Evolutionary conservation across 1,284 basidiomycete species (phyloP).

Genomic region (Malassezia dermatis): DNA sequence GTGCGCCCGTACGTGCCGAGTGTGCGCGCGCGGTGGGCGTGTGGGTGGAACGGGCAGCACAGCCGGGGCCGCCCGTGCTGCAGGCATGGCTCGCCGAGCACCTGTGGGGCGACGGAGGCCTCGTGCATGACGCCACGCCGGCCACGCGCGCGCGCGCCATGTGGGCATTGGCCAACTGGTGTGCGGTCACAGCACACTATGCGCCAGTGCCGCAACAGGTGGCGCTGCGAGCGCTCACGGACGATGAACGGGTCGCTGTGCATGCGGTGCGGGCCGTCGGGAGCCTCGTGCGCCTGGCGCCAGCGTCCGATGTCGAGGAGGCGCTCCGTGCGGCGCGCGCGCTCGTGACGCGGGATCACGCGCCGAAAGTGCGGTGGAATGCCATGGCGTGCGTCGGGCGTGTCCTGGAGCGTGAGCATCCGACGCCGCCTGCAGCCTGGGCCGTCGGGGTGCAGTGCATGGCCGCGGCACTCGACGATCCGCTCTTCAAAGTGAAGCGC

Average conservation of each 20-base stretch:
- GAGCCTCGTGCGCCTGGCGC: background rate
- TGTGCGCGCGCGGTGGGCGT: conserved; percentile 10
- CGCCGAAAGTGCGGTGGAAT: conserved; percentile 16
- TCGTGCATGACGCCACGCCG: conserved; percentile 1
- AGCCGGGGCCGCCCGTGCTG: background rate
- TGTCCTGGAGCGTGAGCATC: background rate
- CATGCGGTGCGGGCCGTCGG: conserved; percentile 11
- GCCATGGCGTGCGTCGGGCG: background rate
- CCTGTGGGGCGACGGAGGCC: background rate
- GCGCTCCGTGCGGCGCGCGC: background rate
- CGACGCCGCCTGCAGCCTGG: background rate
- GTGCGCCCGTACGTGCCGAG: conserved; percentile 2
- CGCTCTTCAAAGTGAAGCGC: conserved; percentile 12
- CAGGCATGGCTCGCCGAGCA: background rate
- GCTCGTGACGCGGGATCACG: background rate
- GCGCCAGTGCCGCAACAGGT: background rate
- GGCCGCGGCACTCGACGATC: background rate
- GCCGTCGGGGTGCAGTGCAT: background rate
- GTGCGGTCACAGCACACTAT: background rate
- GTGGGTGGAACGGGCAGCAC: background rate
- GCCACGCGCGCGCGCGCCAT: conserved; percentile 3
- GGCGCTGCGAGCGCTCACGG: background rate
- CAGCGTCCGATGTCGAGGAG: background rate
- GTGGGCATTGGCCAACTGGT: conserved; percentile 14
- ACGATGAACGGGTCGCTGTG: conserved; percentile 10